These are phyloP conservation scores for Aspergillus sp. DNA, from an alignment of 2,329 filamentous ascomycete genomes.

Conservation along the genomic window DNA sequence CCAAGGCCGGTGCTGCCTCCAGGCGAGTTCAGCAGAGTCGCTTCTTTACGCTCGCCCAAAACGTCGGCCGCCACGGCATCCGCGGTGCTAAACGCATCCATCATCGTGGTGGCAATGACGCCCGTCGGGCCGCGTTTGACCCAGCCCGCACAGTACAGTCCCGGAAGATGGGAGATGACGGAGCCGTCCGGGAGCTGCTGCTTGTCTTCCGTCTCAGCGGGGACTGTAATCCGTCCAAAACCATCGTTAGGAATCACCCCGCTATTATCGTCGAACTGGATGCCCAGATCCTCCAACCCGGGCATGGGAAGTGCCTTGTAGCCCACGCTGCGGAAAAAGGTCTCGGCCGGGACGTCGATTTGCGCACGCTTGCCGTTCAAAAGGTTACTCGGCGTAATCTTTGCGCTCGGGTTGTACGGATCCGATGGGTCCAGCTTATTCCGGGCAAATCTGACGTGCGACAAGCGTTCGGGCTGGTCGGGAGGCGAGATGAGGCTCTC, in stretches of 20 bases:
- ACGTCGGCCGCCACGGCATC: constrained; percentile 79
- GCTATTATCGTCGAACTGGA: constrained; percentile 64
- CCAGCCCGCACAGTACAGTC: constrained; percentile 91
- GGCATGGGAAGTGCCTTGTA: constrained; percentile 74
- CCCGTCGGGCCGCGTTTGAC: constrained; percentile 91
- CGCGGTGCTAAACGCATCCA: constrained; percentile 81
- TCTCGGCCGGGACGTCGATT: constrained; percentile 50
- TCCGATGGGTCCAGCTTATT: constrained; percentile 44
- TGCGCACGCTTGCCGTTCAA: constrained; percentile 41
- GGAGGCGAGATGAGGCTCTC: constrained; percentile 51
- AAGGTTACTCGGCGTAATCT: constrained; percentile 36
- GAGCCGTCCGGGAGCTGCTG: constrained; percentile 25
- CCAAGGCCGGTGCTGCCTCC: constrained; percentile 43
- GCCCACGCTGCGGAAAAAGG: constrained; percentile 89
- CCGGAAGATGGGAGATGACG: constrained; percentile 48
- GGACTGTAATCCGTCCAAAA: constrained; percentile 57
- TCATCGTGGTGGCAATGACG: constrained; percentile 93
- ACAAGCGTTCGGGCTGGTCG: constrained; percentile 43
- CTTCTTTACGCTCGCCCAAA: constrained; percentile 26
- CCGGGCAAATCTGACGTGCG: constrained; percentile 55
- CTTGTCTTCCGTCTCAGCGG: constrained; percentile 14
- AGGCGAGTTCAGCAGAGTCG: constrained; percentile 40
- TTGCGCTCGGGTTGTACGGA: constrained; percentile 43
- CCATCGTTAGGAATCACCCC: constrained; percentile 80
- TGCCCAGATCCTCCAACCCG: constrained; percentile 61